Percentiles rank a stretch among this genome's conserved stretches.
phyloP scores from a whole-genome alignment of 202 grass and related monocot species.

The Panicum hallii region DNA sequence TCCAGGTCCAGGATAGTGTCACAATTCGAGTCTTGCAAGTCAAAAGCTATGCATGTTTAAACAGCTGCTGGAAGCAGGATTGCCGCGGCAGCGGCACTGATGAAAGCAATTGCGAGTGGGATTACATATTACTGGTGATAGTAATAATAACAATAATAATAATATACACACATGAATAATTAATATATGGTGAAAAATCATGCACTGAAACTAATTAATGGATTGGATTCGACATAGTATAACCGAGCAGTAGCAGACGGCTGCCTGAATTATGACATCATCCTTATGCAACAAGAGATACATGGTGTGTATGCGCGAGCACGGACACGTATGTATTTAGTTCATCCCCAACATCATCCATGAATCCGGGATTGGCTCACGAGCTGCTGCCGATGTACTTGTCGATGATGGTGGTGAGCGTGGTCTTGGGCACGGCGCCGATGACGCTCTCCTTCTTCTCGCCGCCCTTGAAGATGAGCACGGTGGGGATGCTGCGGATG shows the following conservation, averaged over 20 bases:
- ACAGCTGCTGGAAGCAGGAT: too few relatives aligned
- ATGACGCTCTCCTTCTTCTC: constrained; percentile 97
- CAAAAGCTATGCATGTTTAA: not conserved
- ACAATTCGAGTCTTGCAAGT: too few relatives aligned
- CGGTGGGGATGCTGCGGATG: constrained; percentile 97
- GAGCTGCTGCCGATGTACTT: constrained; percentile 60
- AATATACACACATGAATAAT: constrained; percentile 16
- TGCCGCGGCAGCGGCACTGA: too few relatives aligned
- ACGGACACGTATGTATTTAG: constrained; percentile 2
- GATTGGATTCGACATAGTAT: constrained; percentile 23
- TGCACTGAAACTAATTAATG: constrained; percentile 30
- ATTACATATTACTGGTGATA: not conserved
- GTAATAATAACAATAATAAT: not conserved
- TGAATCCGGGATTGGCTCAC: too few relatives aligned
- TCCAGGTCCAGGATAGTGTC: too few relatives aligned
- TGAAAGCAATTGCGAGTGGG: too few relatives aligned
- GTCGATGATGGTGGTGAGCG: constrained; percentile 67
- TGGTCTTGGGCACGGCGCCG: constrained; percentile 81
- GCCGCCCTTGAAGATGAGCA: constrained; percentile 85
- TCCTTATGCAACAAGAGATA: not conserved
- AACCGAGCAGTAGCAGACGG: not conserved
- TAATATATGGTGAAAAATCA: not conserved
- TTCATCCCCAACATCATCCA: not conserved
- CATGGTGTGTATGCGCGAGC: not conserved
- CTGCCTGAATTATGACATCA: not conserved